Base-by-base conservation (phyloP, 148 eudicot species). In the Limonium bicolor region DNA sequence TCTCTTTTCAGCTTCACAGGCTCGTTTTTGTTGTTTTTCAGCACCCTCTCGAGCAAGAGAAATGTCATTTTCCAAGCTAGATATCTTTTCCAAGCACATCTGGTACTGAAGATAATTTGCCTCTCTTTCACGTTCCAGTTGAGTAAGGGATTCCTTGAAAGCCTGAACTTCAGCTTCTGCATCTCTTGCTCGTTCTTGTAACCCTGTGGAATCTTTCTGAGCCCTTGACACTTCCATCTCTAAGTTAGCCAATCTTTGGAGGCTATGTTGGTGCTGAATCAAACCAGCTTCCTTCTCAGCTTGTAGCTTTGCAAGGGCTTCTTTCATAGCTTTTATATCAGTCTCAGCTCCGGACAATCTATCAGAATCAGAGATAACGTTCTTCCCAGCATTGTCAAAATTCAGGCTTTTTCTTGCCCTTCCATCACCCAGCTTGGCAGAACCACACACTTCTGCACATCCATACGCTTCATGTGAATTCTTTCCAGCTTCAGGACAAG, bases 51-150 rank as follows among this genome's bases (percentile, higher is more conserved):
- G 60, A 10, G 71, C 63, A 20, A 34, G 52, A 60, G 83, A 77
- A 18, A 80, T 42, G 53, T 41, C 25, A 41, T 45, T 64, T 58
- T 81, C 81, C 50, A 82, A 48, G 39, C 58, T 61, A 33, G 88
- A 71, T 27, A 86, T 64, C 65, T 53, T 76, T 21, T 73, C 90
- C 41, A 79, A 60, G 47, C 76, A 73, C 41, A 64, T 51, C 40
- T 65, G 85, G 62, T 92, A 92, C 43, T 69, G 72, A 50, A 44
- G 55, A 41, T 78, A 66, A 54, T 63, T 81, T 33, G 67, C 70
- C 41, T 78, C 88, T 56, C 67, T 92, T 73, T 92, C 95, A 59
- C 71, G 65, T 78, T 78, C 94, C 61, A 76, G 47, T 47, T 51
- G 63, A 27, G 64, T 16, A 14, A 90, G 64, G 27, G 74, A 49